A percentile compares a stretch with the other conserved stretches of the same genome.
These are phyloP conservation scores for Hypoxylon crocopeplum DNA, from an alignment of 495 filamentous ascomycete genomes.

Conservation along the genomic window DNA sequence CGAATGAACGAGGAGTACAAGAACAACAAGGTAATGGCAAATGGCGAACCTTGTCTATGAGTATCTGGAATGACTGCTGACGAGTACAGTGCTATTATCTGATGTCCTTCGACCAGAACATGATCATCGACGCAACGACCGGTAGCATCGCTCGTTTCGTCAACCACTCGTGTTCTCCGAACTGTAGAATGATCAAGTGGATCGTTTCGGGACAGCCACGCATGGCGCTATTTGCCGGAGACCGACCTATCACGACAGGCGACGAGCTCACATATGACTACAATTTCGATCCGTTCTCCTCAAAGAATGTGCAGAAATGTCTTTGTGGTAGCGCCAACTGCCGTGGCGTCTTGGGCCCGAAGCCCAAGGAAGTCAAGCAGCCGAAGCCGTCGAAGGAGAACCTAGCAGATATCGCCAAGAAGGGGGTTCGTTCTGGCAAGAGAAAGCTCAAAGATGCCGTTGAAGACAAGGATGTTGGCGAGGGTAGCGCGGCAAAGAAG, in stretches of 20 bases:
- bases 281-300: constrained; percentile 92
- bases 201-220: constrained; percentile 93
- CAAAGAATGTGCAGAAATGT: constrained; percentile 83
- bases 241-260: constrained; percentile 86
- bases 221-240: constrained; percentile 96
- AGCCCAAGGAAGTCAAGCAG: constrained; percentile 64
- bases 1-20: constrained; percentile 93
- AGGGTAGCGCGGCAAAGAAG: constrained; percentile 45
- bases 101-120: constrained; percentile 97
- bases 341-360: constrained; percentile 78
- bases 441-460: constrained; percentile 50
- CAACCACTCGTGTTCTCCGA: constrained; percentile 97
- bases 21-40: constrained; percentile 76
- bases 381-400: constrained; percentile 46
- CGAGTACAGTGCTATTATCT: constrained; percentile 84
- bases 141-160: constrained; percentile 97
- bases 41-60: neutral
- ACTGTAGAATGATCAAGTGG: constrained; percentile 97
- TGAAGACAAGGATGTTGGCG: constrained; percentile 40
- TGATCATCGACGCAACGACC: constrained; percentile 97
- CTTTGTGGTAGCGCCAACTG: constrained; percentile 79
- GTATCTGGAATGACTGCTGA: constrained; percentile 26
- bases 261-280: constrained; percentile 99
- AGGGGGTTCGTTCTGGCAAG: constrained; percentile 44
- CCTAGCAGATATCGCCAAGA: constrained; percentile 37